phyloP scores from a whole-genome alignment of 2,329 filamentous ascomycete genomes.

The Aspergillus sp. region DNA sequence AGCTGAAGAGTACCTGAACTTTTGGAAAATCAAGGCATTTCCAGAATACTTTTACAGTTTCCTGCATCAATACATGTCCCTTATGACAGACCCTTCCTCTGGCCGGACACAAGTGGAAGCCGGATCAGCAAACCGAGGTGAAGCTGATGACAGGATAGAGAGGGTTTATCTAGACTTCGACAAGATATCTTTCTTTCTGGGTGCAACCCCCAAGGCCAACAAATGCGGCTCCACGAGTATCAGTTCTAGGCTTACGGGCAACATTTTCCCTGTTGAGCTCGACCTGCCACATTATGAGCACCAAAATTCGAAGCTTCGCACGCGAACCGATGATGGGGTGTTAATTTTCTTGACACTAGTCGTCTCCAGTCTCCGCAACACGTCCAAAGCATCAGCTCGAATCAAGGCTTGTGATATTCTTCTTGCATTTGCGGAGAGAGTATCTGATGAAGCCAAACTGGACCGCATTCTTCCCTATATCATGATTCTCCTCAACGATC shows the following conservation, averaged over 20 bases:
- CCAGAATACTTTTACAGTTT: slow-evolving; percentile 98
- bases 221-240: slow-evolving; percentile 31
- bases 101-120: slow-evolving; percentile 71
- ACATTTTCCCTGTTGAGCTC: slow-evolving; percentile 69
- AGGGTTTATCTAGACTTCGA: slow-evolving; percentile 93
- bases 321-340: slow-evolving; percentile 80
- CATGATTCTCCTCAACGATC: slow-evolving; percentile 77
- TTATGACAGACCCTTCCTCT: slow-evolving; percentile 87
- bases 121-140: slow-evolving; percentile 70
- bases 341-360: slow-evolving; percentile 88
- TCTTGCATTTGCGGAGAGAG: slow-evolving; percentile 82
- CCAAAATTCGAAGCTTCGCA: slow-evolving; percentile 60
- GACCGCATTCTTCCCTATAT: slow-evolving; percentile 91
- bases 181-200: slow-evolving; percentile 93
- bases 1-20: slow-evolving; percentile 88
- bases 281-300: slow-evolving; percentile 85
- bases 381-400: slow-evolving; percentile 81
- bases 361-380: slow-evolving; percentile 84
- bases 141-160: slow-evolving; percentile 92
- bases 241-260: slow-evolving; percentile 34
- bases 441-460: slow-evolving; percentile 94
- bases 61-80: slow-evolving; percentile 94
- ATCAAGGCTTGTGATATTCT: slow-evolving; percentile 88
- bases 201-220: slow-evolving; percentile 61
- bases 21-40: slow-evolving; percentile 90